phyloP scores from a whole-genome alignment of 495 filamentous ascomycete genomes.

The Glonium stellatum region DNA sequence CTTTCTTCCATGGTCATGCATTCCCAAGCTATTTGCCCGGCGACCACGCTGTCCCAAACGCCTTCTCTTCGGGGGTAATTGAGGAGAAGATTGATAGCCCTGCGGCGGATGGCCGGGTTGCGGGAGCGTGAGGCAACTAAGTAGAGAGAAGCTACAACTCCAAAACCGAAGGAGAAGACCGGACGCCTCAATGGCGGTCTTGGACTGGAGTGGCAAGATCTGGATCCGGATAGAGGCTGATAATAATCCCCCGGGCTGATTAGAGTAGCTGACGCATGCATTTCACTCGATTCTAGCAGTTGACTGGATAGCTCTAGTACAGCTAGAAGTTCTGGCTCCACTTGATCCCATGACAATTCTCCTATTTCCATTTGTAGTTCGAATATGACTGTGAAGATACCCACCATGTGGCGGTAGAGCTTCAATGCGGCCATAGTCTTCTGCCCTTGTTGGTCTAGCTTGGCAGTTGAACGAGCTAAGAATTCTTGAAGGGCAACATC shows the following conservation, averaged over 20 bases:
- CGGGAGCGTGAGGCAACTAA: constrained; percentile 4
- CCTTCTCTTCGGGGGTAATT: constrained; percentile 22
- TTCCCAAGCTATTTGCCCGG: constrained; percentile 20
- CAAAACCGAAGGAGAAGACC: constrained; percentile 14
- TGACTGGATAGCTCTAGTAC: constrained; percentile 13
- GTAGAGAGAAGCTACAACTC: constrained; percentile 14
- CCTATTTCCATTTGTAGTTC: background rate
- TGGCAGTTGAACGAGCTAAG: constrained; percentile 1
- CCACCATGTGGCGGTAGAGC: constrained; percentile 7
- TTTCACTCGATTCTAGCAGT: constrained; percentile 6
- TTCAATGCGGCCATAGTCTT: constrained; percentile 7
- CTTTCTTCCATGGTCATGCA: constrained; percentile 16
- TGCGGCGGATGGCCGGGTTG: constrained; percentile 5
- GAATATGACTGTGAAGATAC: constrained; percentile 1
- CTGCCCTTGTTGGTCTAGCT: background rate
- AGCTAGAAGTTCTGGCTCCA: constrained; percentile 10
- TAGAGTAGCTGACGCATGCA: background rate
- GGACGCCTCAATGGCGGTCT: constrained; percentile 4
- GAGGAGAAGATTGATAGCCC: constrained; percentile 12
- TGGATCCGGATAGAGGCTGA: background rate
- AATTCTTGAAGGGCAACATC: constrained; percentile 9
- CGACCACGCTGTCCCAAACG: constrained; percentile 24
- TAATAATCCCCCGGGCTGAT: constrained; percentile 4
- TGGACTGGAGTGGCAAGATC: background rate
- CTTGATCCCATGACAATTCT: constrained; percentile 8